A percentile compares a stretch with the other conserved stretches of the same genome.
Evolutionary conservation across 495 filamentous ascomycete genomes (phyloP).

Genomic region (Hypomontagnella monticulosa): DNA sequence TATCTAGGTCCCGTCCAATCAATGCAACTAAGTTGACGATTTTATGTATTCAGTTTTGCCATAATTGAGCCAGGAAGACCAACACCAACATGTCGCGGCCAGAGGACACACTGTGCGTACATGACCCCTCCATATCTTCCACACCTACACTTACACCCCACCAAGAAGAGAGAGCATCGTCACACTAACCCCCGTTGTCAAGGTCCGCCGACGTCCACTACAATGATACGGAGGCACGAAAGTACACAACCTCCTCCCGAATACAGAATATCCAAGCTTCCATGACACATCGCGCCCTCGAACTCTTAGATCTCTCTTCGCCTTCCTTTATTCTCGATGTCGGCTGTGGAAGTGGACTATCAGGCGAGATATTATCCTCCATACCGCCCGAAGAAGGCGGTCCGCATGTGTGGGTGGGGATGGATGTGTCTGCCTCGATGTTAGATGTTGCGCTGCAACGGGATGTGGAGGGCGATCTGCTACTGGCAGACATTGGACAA

Average conservation of each 20-base stretch:
- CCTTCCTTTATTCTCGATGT: slow-evolving; percentile 93
- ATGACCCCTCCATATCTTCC: slow-evolving; percentile 29
- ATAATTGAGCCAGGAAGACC: background rate
- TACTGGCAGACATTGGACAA: slow-evolving; percentile 94
- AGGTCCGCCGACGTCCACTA: slow-evolving; percentile 97
- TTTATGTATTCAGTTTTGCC: no score
- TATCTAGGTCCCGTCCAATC: background rate
- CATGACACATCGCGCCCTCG: slow-evolving; percentile 93
- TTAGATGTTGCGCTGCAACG: slow-evolving; percentile 89
- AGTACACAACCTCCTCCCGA: slow-evolving; percentile 97
- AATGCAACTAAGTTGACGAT: no score
- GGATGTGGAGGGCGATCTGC: slow-evolving; percentile 89
- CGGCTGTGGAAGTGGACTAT: slow-evolving; percentile 94
- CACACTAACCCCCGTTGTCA: slow-evolving; percentile 30
- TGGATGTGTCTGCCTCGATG: slow-evolving; percentile 96
- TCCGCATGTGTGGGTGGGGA: slow-evolving; percentile 91
- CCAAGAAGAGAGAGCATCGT: slow-evolving; percentile 22
- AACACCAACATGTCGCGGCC: slow-evolving; percentile 84
- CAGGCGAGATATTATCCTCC: slow-evolving; percentile 87
- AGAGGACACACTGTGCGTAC: slow-evolving; percentile 84
- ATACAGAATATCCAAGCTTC: slow-evolving; percentile 93
- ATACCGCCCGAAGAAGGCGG: slow-evolving; percentile 73
- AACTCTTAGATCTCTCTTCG: slow-evolving; percentile 81
- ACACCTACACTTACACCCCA: slow-evolving; percentile 13
- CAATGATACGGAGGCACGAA: slow-evolving; percentile 90